These are phyloP conservation scores for Sphaerulina vaccinii DNA, from an alignment of 2,329 filamentous ascomycete species.

Conservation along the genomic window DNA sequence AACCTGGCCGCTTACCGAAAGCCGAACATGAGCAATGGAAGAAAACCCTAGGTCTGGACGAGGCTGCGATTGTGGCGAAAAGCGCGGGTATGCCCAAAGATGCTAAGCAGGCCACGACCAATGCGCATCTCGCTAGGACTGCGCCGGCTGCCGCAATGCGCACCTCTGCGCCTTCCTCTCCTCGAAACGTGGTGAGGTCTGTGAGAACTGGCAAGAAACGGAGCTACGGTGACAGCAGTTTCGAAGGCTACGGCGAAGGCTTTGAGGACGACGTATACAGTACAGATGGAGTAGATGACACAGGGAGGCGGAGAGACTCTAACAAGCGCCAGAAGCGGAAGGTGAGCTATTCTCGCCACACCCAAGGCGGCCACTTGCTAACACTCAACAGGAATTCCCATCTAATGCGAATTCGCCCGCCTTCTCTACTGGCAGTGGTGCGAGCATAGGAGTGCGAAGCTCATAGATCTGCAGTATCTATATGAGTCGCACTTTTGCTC, in stretches of 20 bases:
- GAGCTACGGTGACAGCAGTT: conserved; percentile 72
- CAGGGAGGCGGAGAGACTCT: conserved; percentile 22
- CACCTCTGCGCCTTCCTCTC: conserved; percentile 39
- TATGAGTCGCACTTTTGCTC: no score
- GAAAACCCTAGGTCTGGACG: conserved; percentile 47
- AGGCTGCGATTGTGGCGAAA: conserved; percentile 36
- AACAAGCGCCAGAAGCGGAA: conserved; percentile 35
- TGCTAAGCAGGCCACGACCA: conserved; percentile 23
- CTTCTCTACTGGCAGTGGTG: conserved; percentile 14
- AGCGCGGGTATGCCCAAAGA: conserved; percentile 8
- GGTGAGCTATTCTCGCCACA: no score
- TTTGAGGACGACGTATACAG: conserved; percentile 70
- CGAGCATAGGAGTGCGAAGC: conserved; percentile 13
- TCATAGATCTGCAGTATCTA: no score
- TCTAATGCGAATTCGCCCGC: conserved; percentile 21
- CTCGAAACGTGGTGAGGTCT: conserved; percentile 55
- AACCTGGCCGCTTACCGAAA: conserved; percentile 43
- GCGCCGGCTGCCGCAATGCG: conserved; percentile 24
- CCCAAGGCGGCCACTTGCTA: no score
- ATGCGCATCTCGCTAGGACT: conserved; percentile 30
- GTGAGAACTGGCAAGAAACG: conserved; percentile 70
- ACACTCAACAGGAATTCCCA: conserved; percentile 22
- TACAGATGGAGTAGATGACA: conserved; percentile 68
- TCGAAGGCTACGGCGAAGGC: conserved; percentile 71
- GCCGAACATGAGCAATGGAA: conserved; percentile 45